These are phyloP conservation scores for Pythium monospermum DNA, from an alignment of 352 stramenopile species.

Conservation along the genomic window DNA sequence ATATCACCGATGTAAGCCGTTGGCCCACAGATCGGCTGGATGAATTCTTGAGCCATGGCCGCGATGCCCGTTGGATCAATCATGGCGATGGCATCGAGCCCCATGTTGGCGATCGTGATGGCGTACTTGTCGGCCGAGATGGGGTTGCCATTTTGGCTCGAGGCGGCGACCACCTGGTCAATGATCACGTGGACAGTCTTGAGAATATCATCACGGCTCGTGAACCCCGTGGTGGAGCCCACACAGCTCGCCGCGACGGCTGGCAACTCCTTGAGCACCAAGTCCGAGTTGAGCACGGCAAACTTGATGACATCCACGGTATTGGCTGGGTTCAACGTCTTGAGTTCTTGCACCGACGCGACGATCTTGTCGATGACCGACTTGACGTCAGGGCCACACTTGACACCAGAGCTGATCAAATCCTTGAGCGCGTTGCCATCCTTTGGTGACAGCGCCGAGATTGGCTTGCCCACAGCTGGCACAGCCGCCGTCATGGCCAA, in stretches of 20 bases:
- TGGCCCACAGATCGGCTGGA: conserved; percentile 50
- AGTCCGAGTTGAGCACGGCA: conserved; percentile 30
- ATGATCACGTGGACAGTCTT: conserved; percentile 44
- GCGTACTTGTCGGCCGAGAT: conserved; percentile 31
- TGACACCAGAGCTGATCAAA: conserved; percentile 31
- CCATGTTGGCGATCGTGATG: conserved; percentile 35
- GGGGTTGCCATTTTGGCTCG: conserved; percentile 30
- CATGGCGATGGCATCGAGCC: conserved; percentile 33
- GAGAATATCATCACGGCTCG: conserved; percentile 30
- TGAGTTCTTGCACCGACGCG: conserved; percentile 35
- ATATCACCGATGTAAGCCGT: conserved; percentile 44
- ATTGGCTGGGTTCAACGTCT: conserved; percentile 20
- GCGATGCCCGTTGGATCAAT: conserved; percentile 44
- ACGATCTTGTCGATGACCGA: conserved; percentile 41
- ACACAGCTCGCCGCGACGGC: conserved; percentile 39
- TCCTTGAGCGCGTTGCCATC: conserved; percentile 27
- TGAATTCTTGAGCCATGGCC: conserved; percentile 34
- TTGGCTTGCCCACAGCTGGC: not conserved
- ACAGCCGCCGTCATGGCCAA: conserved; percentile 9
- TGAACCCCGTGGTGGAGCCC: conserved; percentile 3
- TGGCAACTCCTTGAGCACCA: conserved; percentile 45
- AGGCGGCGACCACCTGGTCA: conserved; percentile 37
- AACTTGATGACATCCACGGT: conserved; percentile 37
- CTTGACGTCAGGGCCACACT: conserved; percentile 42
- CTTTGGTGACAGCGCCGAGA: conserved; percentile 22